These are phyloP conservation scores for Cercospora zeina DNA, from an alignment of 2,329 filamentous ascomycete species.

Conservation along the genomic window DNA sequence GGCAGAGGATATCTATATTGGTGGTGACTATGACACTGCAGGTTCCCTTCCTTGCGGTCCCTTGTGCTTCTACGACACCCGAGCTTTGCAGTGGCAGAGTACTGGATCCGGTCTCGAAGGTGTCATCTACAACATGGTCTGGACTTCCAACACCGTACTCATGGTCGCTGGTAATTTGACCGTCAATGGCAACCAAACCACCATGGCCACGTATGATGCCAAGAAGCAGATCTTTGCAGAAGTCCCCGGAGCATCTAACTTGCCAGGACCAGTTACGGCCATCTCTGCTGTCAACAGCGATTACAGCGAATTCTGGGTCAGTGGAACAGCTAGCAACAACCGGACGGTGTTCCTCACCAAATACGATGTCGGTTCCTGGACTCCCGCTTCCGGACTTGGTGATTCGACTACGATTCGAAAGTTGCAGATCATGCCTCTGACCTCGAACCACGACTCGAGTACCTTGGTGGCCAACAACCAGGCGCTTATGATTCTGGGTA, in stretches of 20 bases:
- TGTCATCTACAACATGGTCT: conserved; percentile 69
- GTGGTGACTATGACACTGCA: conserved; percentile 78
- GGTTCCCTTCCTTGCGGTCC: conserved; percentile 79
- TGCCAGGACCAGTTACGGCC: conserved; percentile 79
- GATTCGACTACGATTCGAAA: conserved; percentile 69
- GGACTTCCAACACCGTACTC: conserved; percentile 70
- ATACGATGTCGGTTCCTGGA: conserved; percentile 70
- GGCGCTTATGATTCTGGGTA: conserved; percentile 79
- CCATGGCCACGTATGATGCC: conserved; percentile 71
- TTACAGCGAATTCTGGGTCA: conserved; percentile 75
- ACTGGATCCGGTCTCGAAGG: conserved; percentile 73
- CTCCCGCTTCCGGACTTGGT: conserved; percentile 64
- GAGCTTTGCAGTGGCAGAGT: conserved; percentile 72
- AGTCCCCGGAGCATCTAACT: conserved; percentile 60
- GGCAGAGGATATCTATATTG: conserved; percentile 76
- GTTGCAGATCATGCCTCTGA: conserved; percentile 77
- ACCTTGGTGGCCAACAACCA: conserved; percentile 66
- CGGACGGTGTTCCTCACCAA: conserved; percentile 77
- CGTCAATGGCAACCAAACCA: conserved; percentile 64
- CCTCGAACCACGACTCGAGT: conserved; percentile 64
- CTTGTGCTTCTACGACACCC: conserved; percentile 76
- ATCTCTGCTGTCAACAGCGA: conserved; percentile 73
- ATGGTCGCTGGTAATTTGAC: conserved; percentile 76
- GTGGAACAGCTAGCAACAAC: conserved; percentile 62
- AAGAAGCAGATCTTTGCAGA: conserved; percentile 65